A percentile compares a stretch with the other conserved stretches of the same genome.
Evolutionary conservation across 805 yeast genomes (phyloP).

Genomic region (Zygotorulaspora sp.): DNA sequence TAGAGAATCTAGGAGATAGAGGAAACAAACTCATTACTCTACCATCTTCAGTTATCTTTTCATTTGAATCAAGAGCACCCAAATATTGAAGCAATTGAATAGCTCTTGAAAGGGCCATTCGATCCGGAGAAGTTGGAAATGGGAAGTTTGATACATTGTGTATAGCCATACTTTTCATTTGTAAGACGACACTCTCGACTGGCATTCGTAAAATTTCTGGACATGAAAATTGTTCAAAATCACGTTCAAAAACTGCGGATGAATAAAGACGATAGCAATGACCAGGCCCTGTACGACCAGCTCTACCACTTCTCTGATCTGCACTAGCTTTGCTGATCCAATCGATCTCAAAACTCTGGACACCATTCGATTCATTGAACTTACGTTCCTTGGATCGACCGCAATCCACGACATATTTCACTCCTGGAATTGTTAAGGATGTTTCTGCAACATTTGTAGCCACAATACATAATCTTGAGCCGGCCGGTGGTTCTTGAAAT

Average conservation of each 20-base stretch:
- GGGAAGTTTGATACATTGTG: slow-evolving; percentile 89
- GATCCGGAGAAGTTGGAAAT: slow-evolving; percentile 89
- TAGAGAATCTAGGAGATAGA: slow-evolving; percentile 86
- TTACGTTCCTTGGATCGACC: slow-evolving; percentile 90
- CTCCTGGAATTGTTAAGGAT: slow-evolving; percentile 92
- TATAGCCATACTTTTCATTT: slow-evolving; percentile 97
- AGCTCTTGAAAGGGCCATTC: slow-evolving; percentile 55
- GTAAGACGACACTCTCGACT: slow-evolving; percentile 88
- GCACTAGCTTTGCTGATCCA: slow-evolving; percentile 97
- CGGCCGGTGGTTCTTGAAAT: slow-evolving; percentile 78
- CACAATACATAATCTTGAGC: slow-evolving; percentile 82
- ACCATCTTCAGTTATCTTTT: slow-evolving; percentile 71
- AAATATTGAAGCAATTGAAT: slow-evolving; percentile 61
- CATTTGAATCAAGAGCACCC: slow-evolving; percentile 65
- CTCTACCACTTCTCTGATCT: slow-evolving; percentile 93
- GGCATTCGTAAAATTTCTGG: slow-evolving; percentile 97
- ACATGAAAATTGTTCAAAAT: slow-evolving; percentile 71
- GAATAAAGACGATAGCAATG: slow-evolving; percentile 90
- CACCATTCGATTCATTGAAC: slow-evolving; percentile 77
- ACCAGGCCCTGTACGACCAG: slow-evolving; percentile 98
- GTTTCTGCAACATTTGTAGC: slow-evolving; percentile 99
- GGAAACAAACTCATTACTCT: slow-evolving; percentile 87
- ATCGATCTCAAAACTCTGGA: slow-evolving; percentile 83
- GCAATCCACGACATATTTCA: slow-evolving; percentile 89
- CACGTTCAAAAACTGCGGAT: slow-evolving; percentile 88